phyloP scores from a whole-genome alignment of 352 stramenopile genomes.

The Blastocystis sp. region DNA sequence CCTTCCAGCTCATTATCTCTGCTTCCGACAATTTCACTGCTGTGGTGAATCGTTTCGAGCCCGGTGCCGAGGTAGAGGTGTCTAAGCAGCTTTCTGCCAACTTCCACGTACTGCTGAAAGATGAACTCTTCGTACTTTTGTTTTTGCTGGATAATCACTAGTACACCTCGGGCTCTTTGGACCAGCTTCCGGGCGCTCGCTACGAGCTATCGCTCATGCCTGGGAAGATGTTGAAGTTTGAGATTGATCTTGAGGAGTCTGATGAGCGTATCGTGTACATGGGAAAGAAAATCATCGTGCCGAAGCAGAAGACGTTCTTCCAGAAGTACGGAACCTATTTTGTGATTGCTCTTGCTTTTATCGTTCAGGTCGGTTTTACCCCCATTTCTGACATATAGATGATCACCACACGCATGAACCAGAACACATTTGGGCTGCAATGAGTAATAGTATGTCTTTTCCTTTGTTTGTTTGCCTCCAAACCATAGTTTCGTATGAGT shows the following conservation, averaged over 20 bases:
- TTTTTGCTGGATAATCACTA: background rate
- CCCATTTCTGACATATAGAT: background rate
- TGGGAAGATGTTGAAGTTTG: background rate
- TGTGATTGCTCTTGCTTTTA: constrained; percentile 32
- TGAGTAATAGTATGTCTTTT: background rate
- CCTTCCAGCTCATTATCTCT: constrained; percentile 38
- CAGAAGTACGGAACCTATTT: constrained; percentile 59
- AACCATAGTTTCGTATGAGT: background rate
- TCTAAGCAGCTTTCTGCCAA: constrained; percentile 15
- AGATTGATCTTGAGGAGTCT: constrained; percentile 17
- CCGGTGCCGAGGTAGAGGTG: constrained; percentile 32
- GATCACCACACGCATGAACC: constrained; percentile 29
- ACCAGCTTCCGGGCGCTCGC: background rate
- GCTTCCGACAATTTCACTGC: constrained; percentile 43
- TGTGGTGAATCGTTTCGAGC: constrained; percentile 42
- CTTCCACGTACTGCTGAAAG: background rate
- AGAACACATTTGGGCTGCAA: background rate
- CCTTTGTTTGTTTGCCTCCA: background rate
- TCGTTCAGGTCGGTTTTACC: background rate
- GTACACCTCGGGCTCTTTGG: constrained; percentile 18
- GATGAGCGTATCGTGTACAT: background rate
- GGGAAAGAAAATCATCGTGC: constrained; percentile 8
- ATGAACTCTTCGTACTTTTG: constrained; percentile 44
- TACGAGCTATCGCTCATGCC: constrained; percentile 14
- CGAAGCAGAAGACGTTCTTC: constrained; percentile 42